Evolutionary conservation across 2,329 filamentous ascomycete species (phyloP).

Genomic region (Sarocladium strictum): DNA sequence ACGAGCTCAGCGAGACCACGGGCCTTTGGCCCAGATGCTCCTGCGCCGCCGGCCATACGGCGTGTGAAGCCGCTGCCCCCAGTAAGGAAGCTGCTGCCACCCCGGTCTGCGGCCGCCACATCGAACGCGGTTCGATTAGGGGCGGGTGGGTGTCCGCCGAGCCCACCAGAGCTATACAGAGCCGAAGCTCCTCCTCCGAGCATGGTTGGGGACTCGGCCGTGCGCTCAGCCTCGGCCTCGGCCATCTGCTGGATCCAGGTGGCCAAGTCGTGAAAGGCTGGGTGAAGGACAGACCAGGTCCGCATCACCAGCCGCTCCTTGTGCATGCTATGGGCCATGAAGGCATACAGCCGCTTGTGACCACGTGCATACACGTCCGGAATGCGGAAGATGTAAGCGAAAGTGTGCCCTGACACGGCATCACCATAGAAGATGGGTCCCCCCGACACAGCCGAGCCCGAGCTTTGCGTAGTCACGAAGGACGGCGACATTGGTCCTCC

Average conservation of each 20-base stretch:
- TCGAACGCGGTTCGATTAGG: neutral
- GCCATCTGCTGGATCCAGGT: constrained; percentile 61
- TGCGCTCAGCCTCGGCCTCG: constrained; percentile 55
- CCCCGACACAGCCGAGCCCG: constrained; percentile 50
- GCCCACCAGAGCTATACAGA: constrained; percentile 29
- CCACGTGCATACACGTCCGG: constrained; percentile 62
- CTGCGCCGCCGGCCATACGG: constrained; percentile 51
- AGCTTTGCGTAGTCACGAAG: constrained; percentile 49
- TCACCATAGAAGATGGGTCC: constrained; percentile 67
- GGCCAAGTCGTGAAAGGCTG: constrained; percentile 58
- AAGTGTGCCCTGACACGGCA: constrained; percentile 59
- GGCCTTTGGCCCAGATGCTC: constrained; percentile 49
- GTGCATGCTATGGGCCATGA: constrained; percentile 60
- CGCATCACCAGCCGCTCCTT: constrained; percentile 61
- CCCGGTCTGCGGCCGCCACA: constrained; percentile 26
- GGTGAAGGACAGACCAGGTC: constrained; percentile 55
- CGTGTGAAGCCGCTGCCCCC: constrained; percentile 51
- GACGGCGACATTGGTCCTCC: constrained; percentile 32
- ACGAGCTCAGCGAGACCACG: constrained; percentile 60
- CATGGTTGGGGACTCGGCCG: constrained; percentile 35
- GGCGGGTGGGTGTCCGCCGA: constrained; percentile 16
- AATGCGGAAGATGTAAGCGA: constrained; percentile 65
- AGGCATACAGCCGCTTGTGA: constrained; percentile 63
- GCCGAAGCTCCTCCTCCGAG: constrained; percentile 24
- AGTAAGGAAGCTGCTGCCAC: constrained; percentile 50